phyloP scores from a whole-genome alignment of 1,284 basidiomycete genomes.

The Cryptococcus hybrid region DNA sequence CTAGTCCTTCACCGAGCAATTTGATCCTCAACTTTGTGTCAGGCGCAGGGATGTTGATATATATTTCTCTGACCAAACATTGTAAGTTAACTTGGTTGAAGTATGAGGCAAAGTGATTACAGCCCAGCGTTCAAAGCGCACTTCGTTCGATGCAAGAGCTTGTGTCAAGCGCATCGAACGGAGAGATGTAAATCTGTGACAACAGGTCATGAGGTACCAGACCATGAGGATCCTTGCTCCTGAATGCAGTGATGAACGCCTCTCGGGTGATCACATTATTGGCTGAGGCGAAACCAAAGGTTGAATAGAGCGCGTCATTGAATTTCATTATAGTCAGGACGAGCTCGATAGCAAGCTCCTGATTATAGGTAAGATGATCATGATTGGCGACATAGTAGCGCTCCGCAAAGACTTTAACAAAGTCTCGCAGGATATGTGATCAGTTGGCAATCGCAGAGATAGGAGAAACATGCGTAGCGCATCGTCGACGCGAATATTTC shows the following conservation, averaged over 20 bases:
- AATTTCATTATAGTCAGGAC: conserved; percentile 77
- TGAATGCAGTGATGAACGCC: conserved; percentile 77
- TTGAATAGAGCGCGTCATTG: conserved; percentile 46
- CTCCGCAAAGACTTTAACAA: conserved; percentile 68
- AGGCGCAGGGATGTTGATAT: conserved; percentile 73
- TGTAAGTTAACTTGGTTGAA: conserved; percentile 75
- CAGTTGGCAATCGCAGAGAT: conserved; percentile 68
- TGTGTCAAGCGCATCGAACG: conserved; percentile 68
- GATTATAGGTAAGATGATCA: conserved; percentile 69
- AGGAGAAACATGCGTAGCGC: conserved; percentile 85
- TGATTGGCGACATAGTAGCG: conserved; percentile 91
- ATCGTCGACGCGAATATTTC: conserved; percentile 78
- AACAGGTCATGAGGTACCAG: conserved; percentile 71
- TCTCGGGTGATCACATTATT: conserved; percentile 65
- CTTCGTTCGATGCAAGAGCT: conserved; percentile 57
- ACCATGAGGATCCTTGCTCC: conserved; percentile 65
- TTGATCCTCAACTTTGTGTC: conserved; percentile 76
- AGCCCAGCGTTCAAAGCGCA: conserved; percentile 48
- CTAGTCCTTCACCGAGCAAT: conserved; percentile 77
- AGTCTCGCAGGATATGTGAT: conserved; percentile 65
- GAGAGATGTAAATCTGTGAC: conserved; percentile 74
- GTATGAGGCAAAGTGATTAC: conserved; percentile 66
- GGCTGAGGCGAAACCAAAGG: conserved; percentile 59
- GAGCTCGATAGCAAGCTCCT: conserved; percentile 71
- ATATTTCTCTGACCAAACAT: conserved; percentile 80